Conservation (phyloP, 148 eudicot species). For the Fagopyrum homotropicum region DNA sequence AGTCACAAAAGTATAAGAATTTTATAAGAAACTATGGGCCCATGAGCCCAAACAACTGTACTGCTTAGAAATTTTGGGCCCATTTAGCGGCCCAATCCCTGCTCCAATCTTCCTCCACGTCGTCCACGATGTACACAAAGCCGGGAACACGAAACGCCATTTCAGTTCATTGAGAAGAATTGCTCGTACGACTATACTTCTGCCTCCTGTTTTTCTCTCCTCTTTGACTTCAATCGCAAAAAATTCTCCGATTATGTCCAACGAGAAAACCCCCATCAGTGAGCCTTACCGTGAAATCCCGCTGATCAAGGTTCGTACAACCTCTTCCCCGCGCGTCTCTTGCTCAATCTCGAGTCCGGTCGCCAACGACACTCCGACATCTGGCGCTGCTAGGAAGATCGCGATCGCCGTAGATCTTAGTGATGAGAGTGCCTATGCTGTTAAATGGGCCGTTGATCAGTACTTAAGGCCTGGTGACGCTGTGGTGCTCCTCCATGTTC, state of each 20-base stretch:
- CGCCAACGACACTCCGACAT: constrained; percentile 57
- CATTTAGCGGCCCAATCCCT: too few relatives aligned
- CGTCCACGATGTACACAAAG: too few relatives aligned
- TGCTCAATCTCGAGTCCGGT: constrained; percentile 22
- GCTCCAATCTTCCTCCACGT: too few relatives aligned
- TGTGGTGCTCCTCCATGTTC: constrained; percentile 59
- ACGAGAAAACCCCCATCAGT: constrained; percentile 7
- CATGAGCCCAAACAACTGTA: too few relatives aligned
- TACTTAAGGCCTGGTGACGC: constrained; percentile 84
- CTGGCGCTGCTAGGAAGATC: constrained; percentile 65
- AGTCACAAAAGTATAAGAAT: too few relatives aligned
- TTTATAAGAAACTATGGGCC: too few relatives aligned
- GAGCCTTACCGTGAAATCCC: constrained; percentile 30
- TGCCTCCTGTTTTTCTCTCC: background rate
- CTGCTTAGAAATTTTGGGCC: too few relatives aligned
- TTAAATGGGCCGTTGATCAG: constrained; percentile 83
- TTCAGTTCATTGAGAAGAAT: too few relatives aligned
- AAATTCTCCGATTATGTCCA: background rate
- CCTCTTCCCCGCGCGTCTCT: constrained; percentile 34
- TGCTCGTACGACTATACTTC: too few relatives aligned
- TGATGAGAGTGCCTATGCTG: constrained; percentile 84
- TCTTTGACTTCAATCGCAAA: background rate
- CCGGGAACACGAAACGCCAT: too few relatives aligned
- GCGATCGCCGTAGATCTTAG: constrained; percentile 82
- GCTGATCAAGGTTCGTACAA: constrained; percentile 36